A percentile compares a stretch with the other conserved stretches of the same genome.
phyloP scores from a whole-genome alignment of 495 filamentous ascomycete genomes.

The Alectoria sarmentosa region DNA sequence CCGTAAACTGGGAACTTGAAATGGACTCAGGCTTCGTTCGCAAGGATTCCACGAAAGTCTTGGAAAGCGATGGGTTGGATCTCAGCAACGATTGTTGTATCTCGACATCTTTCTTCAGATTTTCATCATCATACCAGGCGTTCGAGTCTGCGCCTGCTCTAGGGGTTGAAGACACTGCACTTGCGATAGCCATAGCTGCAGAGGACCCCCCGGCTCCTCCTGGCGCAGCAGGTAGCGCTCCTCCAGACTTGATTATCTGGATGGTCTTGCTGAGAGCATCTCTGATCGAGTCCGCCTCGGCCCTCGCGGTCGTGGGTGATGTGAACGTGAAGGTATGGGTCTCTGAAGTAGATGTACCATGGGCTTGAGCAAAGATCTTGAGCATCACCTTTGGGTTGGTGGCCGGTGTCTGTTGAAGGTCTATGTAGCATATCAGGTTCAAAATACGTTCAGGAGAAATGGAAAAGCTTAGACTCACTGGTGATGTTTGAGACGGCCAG shows the following conservation, averaged over 20 bases:
- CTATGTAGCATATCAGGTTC: slow-evolving; percentile 32
- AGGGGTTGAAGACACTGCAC: slow-evolving; percentile 38
- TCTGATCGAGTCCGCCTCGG: slow-evolving; percentile 77
- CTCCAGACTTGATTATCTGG: slow-evolving; percentile 55
- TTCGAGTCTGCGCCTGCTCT: slow-evolving; percentile 36
- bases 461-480: slow-evolving; percentile 46
- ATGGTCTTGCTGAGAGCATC: slow-evolving; percentile 72
- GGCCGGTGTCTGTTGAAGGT: slow-evolving; percentile 89
- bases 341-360: slow-evolving; percentile 48
- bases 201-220: slow-evolving; percentile 40
- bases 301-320: slow-evolving; percentile 61
- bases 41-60: slow-evolving; percentile 75
- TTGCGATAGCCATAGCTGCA: slow-evolving; percentile 54
- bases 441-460: not conserved
- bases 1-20: slow-evolving; percentile 65
- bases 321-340: slow-evolving; percentile 85
- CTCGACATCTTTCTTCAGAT: slow-evolving; percentile 63
- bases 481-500: slow-evolving; percentile 70
- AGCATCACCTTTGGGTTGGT: slow-evolving; percentile 80
- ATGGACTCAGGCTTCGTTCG: slow-evolving; percentile 75
- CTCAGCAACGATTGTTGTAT: slow-evolving; percentile 82
- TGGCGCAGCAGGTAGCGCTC: slow-evolving; percentile 33
- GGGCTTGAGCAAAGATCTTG: slow-evolving; percentile 68
- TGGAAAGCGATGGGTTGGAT: slow-evolving; percentile 59
- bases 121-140: slow-evolving; percentile 68